Conservation (phyloP, 2,329 filamentous ascomycete species). For the Talaromyces piceae region DNA sequence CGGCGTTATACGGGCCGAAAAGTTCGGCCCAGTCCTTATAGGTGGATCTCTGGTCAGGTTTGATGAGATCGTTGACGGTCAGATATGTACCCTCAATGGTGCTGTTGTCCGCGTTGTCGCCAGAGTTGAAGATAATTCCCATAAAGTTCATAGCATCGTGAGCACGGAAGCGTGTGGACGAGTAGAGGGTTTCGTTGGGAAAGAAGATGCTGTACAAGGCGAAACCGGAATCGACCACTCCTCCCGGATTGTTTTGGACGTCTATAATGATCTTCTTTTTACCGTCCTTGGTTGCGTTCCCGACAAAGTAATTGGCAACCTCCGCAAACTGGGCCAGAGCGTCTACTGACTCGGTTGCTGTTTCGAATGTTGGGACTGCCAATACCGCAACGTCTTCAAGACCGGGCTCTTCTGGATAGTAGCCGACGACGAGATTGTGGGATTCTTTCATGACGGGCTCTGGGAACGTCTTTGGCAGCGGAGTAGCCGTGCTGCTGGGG, state of each 20-base stretch:
- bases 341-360: not conserved
- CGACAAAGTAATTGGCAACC: conserved; percentile 18
- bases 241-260: conserved; percentile 54
- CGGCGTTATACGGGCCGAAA: conserved; percentile 29
- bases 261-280: conserved; percentile 61
- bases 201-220: conserved; percentile 51
- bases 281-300: conserved; percentile 26
- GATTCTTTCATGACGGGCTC: conserved; percentile 11
- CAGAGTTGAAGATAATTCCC: conserved; percentile 18
- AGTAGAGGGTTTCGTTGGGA: conserved; percentile 39
- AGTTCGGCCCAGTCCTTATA: conserved; percentile 39
- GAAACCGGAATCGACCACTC: conserved; percentile 41
- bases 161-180: conserved; percentile 41
- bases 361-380: conserved; percentile 23
- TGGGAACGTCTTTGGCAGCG: conserved; percentile 8
- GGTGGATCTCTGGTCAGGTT: conserved; percentile 21
- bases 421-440: conserved; percentile 34
- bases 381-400: conserved; percentile 42
- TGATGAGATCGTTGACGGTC: conserved; percentile 5
- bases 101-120: conserved; percentile 6
- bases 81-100: not conserved
- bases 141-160: conserved; percentile 33
- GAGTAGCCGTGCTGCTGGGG: not conserved
- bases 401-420: conserved; percentile 35
- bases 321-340: conserved; percentile 13